These are phyloP conservation scores for Setomelanomma holmii DNA, from an alignment of 2,329 filamentous ascomycete species.

Conservation along the genomic window DNA sequence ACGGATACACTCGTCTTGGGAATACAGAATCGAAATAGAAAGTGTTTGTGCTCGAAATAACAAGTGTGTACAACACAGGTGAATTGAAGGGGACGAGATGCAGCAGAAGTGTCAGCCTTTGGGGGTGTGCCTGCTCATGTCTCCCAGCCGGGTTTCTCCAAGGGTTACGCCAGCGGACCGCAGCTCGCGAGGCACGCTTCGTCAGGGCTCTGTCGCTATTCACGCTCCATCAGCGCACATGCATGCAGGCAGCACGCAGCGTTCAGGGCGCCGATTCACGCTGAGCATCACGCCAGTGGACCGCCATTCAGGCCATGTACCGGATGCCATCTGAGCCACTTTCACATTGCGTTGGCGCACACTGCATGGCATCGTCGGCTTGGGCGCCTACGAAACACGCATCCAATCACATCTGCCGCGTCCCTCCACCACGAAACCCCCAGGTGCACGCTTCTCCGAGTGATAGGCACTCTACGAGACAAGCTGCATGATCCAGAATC, in stretches of 20 bases:
- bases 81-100: neutral
- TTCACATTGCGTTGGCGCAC: constrained; percentile 36
- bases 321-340: constrained; percentile 23
- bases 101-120: neutral
- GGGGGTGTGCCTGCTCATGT: too few species aligned
- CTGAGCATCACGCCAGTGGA: neutral
- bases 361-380: constrained; percentile 22
- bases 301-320: neutral
- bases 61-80: neutral
- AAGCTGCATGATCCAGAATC: constrained; percentile 35
- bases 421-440: constrained; percentile 1
- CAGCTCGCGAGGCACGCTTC: constrained; percentile 1
- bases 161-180: neutral
- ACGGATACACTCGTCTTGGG: constrained; percentile 1
- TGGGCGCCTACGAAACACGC: constrained; percentile 41
- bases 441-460: constrained; percentile 27
- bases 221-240: constrained; percentile 9
- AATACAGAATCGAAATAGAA: constrained; percentile 9
- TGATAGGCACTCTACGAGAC: constrained; percentile 28
- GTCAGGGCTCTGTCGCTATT: constrained; percentile 3
- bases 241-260: constrained; percentile 4
- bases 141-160: too few species aligned
- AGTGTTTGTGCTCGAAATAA: constrained; percentile 1
- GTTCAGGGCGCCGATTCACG: constrained; percentile 5
- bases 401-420: constrained; percentile 30